Base-by-base conservation (phyloP, 108 stramenopile genomes). In the Schizochytrium sp. region DNA sequence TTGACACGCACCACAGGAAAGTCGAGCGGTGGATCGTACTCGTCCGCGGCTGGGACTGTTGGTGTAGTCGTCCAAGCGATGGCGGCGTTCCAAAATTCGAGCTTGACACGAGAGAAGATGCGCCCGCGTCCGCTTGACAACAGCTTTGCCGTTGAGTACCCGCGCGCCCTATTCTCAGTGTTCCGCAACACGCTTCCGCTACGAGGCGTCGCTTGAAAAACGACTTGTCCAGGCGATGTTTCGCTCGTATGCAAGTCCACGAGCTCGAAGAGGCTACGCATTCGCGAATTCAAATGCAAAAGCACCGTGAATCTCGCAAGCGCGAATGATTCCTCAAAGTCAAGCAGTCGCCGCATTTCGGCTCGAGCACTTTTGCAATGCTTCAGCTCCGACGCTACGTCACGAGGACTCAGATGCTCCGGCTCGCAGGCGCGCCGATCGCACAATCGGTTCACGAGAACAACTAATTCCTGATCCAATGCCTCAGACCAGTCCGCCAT, bases 21-120 rank as follows among this genome's bases (percentile, higher is more conserved):
- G 10, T 90, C 92, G 5, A 23, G 55, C 1, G 93, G 91, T 1
- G 90, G 69, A n/a, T 91, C 91, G 41, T 91, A 92, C 87, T 93
- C 92, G 58, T 93, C 93, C 28, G 58, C 58, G n/a, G 41, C 90
- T 25, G 90, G 90, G 5, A 90, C 53, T 16, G 93, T 93, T 16
- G 90, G 58, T 55, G 89, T 89, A 21, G 91, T 89, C 41, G 93
- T 93, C 48, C 72, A 89, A 43, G 34, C 59, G 8, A 93, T 87
- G 57, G 90, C 57, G 0, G 23, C 23, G 5, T 90, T 45, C 90
- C 90, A 91, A 4, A 58, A 72, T 0, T 43, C 43, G 45, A 72
- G 60, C 48, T 93, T 93, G 18, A 88, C 72, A 29, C 72, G 58
- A 4, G 88, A 91, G 57, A 93, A 89, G 28, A 28, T 29, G 4